Conservation (phyloP, 768 basidiomycete species). For the Boletus eberwhitei region DNA sequence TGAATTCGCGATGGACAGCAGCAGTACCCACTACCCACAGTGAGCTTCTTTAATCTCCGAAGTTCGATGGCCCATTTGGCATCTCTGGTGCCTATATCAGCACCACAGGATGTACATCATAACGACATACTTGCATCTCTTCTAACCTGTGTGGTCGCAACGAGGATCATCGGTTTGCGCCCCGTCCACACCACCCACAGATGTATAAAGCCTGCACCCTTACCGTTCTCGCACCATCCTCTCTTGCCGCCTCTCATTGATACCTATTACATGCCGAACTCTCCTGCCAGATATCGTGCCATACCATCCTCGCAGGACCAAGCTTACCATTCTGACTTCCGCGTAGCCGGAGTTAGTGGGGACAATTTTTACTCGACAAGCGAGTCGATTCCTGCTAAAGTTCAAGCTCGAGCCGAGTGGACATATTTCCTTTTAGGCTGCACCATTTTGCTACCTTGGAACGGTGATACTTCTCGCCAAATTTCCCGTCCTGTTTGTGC, state of each 20-base stretch:
- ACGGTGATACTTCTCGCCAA: not conserved
- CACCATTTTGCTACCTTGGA: not conserved
- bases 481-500: not conserved
- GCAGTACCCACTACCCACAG: not conserved
- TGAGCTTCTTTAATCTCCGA: not conserved
- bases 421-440: slow-evolving; percentile 1
- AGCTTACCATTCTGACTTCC: not conserved
- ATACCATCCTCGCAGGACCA: not conserved
- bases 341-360: no score
- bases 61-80: not conserved
- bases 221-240: not conserved
- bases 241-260: not conserved
- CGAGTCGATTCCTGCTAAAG: not conserved
- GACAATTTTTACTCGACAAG: not conserved
- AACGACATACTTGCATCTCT: not conserved
- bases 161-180: no score
- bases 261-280: not conserved
- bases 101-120: not conserved
- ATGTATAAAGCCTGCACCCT: no score
- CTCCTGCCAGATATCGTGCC: not conserved
- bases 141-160: not conserved
- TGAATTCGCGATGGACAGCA: not conserved
- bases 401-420: not conserved
- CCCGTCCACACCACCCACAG: no score
- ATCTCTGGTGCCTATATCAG: not conserved